phyloP scores from a whole-genome alignment of 2,329 filamentous ascomycete genomes.

The Dactylellina drechsleri region DNA sequence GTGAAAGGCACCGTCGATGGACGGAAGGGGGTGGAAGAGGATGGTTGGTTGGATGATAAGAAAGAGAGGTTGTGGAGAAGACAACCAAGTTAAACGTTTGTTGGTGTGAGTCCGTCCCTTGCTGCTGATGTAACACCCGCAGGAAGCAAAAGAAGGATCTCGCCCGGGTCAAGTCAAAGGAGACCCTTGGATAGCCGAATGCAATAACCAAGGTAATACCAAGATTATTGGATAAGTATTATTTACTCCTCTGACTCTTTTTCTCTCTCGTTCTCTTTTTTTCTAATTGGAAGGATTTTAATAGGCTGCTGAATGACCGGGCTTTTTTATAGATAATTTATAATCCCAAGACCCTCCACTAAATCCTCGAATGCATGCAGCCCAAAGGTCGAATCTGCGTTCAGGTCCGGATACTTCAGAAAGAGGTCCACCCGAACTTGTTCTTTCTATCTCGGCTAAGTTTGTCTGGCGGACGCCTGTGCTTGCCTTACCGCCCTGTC shows the following conservation, averaged over 20 bases:
- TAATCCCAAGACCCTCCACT: slow-evolving; percentile 5
- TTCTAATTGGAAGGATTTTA: no score
- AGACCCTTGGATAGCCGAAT: slow-evolving; percentile 5
- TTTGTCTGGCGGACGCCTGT: slow-evolving; percentile 40
- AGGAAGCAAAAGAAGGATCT: neutral
- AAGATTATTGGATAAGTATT: no score
- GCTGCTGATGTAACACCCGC: slow-evolving; percentile 34
- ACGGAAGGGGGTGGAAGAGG: slow-evolving; percentile 12
- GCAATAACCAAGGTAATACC: no score
- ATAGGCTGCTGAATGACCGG: no score
- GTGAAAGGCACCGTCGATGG: slow-evolving; percentile 45
- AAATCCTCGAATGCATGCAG: neutral
- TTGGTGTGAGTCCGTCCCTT: slow-evolving; percentile 36
- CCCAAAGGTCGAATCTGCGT: slow-evolving; percentile 1
- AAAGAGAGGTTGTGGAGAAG: no score
- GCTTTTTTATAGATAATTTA: neutral
- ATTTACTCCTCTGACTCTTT: no score
- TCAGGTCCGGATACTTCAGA: slow-evolving; percentile 33
- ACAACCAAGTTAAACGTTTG: no score
- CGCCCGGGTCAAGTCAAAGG: neutral
- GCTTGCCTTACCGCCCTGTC: slow-evolving; percentile 11
- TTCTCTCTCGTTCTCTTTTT: no score
- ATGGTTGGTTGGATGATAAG: slow-evolving; percentile 19
- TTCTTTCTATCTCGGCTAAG: slow-evolving; percentile 27
- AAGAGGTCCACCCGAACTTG: slow-evolving; percentile 8